phyloP scores from a whole-genome alignment of 1,139 yeast species.

The Arxiozyma telluris region DNA sequence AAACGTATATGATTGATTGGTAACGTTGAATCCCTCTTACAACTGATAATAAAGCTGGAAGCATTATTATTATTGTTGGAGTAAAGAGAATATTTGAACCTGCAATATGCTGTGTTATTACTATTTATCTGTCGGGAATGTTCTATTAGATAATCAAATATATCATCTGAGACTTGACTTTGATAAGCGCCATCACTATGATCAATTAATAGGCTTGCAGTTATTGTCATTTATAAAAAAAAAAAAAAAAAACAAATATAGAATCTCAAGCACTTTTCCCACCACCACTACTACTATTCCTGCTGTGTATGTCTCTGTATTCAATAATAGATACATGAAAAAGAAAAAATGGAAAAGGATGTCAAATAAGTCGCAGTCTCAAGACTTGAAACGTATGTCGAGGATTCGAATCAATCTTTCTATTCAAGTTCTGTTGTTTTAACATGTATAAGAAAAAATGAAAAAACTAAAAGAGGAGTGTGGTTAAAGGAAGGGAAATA shows the following conservation, averaged over 20 bases:
- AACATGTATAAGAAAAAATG: too few relatives aligned
- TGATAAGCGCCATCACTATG: background rate
- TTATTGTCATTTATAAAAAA: background rate
- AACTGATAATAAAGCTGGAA: background rate
- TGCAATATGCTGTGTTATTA: background rate
- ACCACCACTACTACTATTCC: background rate
- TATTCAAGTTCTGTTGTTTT: too few relatives aligned
- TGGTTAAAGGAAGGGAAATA: too few relatives aligned
- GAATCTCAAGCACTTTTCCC: background rate
- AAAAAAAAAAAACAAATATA: too few relatives aligned
- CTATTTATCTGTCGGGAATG: background rate
- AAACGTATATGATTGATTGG: constrained; percentile 3
- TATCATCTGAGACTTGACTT: background rate
- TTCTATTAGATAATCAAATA: background rate
- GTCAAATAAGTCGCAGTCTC: too few relatives aligned
- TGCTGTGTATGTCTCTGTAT: too few relatives aligned
- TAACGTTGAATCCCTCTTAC: background rate
- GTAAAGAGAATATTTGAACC: background rate
- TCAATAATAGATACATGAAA: too few relatives aligned
- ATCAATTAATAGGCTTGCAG: background rate
- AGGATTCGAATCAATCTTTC: too few relatives aligned
- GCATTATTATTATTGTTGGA: background rate
- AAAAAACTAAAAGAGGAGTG: too few relatives aligned
- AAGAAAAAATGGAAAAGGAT: too few relatives aligned
- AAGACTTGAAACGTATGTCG: too few relatives aligned